These are phyloP conservation scores for Vanrija humicola DNA, from an alignment of 1,284 basidiomycete genomes.

Conservation along the genomic window DNA sequence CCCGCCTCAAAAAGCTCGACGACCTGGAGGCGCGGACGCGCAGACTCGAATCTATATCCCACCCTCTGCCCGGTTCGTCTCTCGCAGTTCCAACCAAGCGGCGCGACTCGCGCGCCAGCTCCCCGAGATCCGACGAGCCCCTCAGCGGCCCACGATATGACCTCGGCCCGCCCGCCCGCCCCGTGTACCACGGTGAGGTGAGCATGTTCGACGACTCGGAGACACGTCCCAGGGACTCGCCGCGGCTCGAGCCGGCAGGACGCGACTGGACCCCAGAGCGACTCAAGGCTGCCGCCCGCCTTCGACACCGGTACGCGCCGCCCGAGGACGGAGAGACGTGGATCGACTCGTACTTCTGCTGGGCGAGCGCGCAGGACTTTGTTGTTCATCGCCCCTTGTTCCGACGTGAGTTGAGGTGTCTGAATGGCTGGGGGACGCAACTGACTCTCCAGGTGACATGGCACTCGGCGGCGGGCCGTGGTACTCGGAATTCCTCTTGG, in stretches of 20 bases:
- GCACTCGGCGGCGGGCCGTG: conserved; percentile 13
- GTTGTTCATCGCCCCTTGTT: conserved; percentile 10
- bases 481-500: conserved; percentile 13
- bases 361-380: conserved; percentile 10
- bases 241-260: neutral
- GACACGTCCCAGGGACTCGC: neutral
- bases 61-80: neutral
- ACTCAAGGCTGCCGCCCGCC: conserved; percentile 3
- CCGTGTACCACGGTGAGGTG: neutral
- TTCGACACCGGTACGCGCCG: conserved; percentile 11
- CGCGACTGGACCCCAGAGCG: conserved; percentile 3
- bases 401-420: conserved; percentile 3
- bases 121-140: neutral
- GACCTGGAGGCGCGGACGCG: neutral
- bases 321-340: conserved; percentile 15
- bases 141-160: neutral
- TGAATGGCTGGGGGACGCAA: no score
- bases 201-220: neutral
- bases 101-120: no score
- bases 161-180: neutral
- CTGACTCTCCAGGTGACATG: conserved; percentile 11
- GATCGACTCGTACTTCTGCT: conserved; percentile 15
- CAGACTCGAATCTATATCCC: neutral
- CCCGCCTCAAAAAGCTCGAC: conserved; percentile 1
- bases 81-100: neutral